Conservation (phyloP, 2,329 filamentous ascomycete genomes). For the Elsinoe fawcettii region DNA sequence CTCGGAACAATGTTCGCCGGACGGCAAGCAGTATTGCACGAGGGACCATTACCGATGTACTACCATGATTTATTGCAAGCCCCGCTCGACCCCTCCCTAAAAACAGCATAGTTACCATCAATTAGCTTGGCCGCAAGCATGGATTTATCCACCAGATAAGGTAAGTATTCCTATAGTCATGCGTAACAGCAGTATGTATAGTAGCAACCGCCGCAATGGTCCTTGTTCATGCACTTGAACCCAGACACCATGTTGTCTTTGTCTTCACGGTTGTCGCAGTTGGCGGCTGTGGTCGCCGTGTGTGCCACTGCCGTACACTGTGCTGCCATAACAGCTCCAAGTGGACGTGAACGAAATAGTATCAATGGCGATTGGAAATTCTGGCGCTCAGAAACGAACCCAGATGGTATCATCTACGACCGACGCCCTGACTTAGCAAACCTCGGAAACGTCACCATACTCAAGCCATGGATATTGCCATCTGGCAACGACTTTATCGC, state of each 20-base stretch:
- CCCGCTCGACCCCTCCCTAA: neutral
- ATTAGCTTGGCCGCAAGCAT: neutral
- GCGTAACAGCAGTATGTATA: neutral
- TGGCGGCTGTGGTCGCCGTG: neutral
- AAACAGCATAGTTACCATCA: neutral
- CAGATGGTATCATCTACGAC: slow-evolving; percentile 33
- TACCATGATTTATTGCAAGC: neutral
- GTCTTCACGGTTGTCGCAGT: neutral
- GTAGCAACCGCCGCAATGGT: neutral
- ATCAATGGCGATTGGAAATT: slow-evolving; percentile 37
- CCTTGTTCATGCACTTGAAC: neutral
- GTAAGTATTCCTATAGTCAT: neutral
- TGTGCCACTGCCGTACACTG: neutral
- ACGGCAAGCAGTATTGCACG: neutral
- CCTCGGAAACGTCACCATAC: slow-evolving; percentile 19
- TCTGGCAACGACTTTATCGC: slow-evolving; percentile 36
- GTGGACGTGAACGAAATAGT: slow-evolving; percentile 23
- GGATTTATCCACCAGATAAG: neutral
- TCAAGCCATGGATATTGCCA: slow-evolving; percentile 39
- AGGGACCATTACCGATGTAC: neutral
- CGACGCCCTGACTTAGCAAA: slow-evolving; percentile 20
- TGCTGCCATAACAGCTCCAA: neutral
- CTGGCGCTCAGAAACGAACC: slow-evolving; percentile 30
- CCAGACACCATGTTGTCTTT: neutral
- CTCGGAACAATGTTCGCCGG: neutral